A percentile compares a stretch with the other conserved stretches of the same genome.
Conservation (phyloP, 2,329 filamentous ascomycete species). For the Coniosporium tulheliwenetii region DNA sequence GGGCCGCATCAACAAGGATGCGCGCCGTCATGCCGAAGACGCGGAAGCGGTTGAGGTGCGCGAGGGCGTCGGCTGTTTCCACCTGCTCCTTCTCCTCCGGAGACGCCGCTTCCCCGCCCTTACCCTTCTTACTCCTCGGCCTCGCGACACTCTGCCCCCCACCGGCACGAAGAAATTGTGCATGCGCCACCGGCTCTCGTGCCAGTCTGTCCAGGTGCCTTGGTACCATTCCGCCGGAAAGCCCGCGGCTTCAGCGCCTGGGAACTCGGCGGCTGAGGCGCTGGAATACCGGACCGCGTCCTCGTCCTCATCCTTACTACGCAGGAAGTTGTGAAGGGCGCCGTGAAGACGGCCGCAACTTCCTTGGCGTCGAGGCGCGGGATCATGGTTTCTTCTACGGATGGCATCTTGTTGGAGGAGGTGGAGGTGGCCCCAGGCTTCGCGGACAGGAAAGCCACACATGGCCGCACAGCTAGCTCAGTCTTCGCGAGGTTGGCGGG, state of each 20-base stretch:
- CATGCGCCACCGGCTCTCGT: slow-evolving; percentile 64
- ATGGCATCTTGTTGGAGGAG: slow-evolving; percentile 2
- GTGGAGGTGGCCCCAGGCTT: slow-evolving; percentile 2
- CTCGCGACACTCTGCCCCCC: slow-evolving; percentile 45
- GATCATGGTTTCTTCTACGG: slow-evolving; percentile 54
- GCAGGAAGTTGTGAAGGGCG: slow-evolving; percentile 76
- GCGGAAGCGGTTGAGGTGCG: slow-evolving; percentile 39
- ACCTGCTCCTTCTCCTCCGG: slow-evolving; percentile 7
- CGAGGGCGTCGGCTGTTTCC: slow-evolving; percentile 18
- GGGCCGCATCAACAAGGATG: slow-evolving; percentile 75
- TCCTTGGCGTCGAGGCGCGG: slow-evolving; percentile 76
- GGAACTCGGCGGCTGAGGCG: slow-evolving; percentile 1
- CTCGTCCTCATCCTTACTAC: slow-evolving; percentile 37
- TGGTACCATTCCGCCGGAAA: slow-evolving; percentile 60
- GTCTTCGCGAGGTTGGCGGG: slow-evolving; percentile 41
- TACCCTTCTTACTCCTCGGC: slow-evolving; percentile 6
- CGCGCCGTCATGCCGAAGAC: slow-evolving; percentile 94
- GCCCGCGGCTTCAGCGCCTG: slow-evolving; percentile 13
- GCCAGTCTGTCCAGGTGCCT: slow-evolving; percentile 67
- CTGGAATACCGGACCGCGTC: slow-evolving; percentile 21
- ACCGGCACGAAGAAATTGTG: slow-evolving; percentile 89
- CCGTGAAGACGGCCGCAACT: slow-evolving; percentile 87
- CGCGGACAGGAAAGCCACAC: slow-evolving; percentile 43
- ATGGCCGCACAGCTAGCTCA: slow-evolving; percentile 32
- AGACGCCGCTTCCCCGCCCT: neutral